These are phyloP conservation scores for Aspergillus pseudoglaucus DNA, from an alignment of 2,329 filamentous ascomycete species.

Conservation along the genomic window DNA sequence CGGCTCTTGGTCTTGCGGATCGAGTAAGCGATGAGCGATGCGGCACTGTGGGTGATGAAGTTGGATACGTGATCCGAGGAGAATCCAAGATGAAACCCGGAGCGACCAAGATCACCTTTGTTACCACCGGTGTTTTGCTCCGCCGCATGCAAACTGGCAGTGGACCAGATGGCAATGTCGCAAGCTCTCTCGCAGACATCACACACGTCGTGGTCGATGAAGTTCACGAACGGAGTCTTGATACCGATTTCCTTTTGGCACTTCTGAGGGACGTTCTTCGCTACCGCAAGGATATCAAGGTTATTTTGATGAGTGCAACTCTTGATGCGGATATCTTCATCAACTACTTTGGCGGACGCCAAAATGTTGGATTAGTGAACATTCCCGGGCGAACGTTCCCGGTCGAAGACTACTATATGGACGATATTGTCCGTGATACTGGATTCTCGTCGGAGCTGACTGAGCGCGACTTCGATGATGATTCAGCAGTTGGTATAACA, in stretches of 20 bases:
- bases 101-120: conserved; percentile 84
- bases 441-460: conserved; percentile 52
- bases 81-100: conserved; percentile 68
- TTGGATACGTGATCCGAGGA: conserved; percentile 86
- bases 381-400: conserved; percentile 86
- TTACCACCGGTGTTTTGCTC: conserved; percentile 89
- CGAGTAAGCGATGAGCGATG: conserved; percentile 90
- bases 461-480: conserved; percentile 28
- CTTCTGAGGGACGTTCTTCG: conserved; percentile 76
- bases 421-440: conserved; percentile 76
- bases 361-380: conserved; percentile 70
- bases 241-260: conserved; percentile 89
- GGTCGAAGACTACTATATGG: conserved; percentile 81
- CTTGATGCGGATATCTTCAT: conserved; percentile 82
- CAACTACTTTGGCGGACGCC: conserved; percentile 69
- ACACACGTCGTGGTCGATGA: conserved; percentile 95
- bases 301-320: conserved; percentile 94
- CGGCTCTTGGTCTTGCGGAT: conserved; percentile 86
- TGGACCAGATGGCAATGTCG: conserved; percentile 69
- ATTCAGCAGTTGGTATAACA: conserved; percentile 37
- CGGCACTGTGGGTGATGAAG: conserved; percentile 71
- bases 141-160: conserved; percentile 86
- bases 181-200: conserved; percentile 76
- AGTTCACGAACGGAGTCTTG: conserved; percentile 89
- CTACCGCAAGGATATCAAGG: conserved; percentile 69